These are phyloP conservation scores for Colletotrichum tofieldiae DNA, from an alignment of 2,329 filamentous ascomycete genomes.

Conservation along the genomic window DNA sequence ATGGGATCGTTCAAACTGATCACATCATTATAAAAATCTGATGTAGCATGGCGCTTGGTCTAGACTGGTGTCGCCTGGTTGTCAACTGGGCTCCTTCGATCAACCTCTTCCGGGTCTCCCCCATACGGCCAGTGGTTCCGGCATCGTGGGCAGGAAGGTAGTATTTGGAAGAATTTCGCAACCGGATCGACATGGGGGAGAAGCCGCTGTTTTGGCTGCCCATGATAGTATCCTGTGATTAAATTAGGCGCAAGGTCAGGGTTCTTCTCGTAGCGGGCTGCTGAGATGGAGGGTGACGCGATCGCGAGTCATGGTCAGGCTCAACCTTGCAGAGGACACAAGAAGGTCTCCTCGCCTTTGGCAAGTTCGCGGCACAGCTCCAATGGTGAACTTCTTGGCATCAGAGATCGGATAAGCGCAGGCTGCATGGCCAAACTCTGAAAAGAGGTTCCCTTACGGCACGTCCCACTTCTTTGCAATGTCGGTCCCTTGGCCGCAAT, in stretches of 20 bases:
- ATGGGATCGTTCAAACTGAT: background rate
- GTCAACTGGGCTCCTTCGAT: constrained; percentile 9
- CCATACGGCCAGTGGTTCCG: constrained; percentile 12
- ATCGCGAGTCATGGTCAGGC: constrained; percentile 31
- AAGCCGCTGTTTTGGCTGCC: constrained; percentile 22
- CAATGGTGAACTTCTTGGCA: background rate
- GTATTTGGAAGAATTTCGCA: constrained; percentile 16
- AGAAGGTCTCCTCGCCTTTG: background rate
- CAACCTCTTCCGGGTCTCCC: background rate
- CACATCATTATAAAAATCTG: background rate
- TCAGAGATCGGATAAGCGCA: constrained; percentile 13
- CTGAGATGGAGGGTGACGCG: constrained; percentile 5
- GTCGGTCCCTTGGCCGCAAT: background rate
- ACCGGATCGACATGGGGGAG: background rate
- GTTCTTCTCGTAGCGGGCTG: constrained; percentile 22
- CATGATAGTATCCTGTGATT: background rate
- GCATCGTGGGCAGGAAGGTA: constrained; percentile 25
- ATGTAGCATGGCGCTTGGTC: constrained; percentile 16
- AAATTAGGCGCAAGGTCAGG: constrained; percentile 35
- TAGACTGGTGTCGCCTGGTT: constrained; percentile 21
- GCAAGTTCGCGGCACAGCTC: constrained; percentile 1
- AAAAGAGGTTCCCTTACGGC: constrained; percentile 8
- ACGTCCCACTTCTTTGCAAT: constrained; percentile 8
- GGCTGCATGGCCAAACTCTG: constrained; percentile 14
- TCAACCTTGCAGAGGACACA: background rate